Evolutionary conservation across 2,329 filamentous ascomycete genomes (phyloP), one percentile per base, ranked within the genome.

Genomic region (Botrytis sinoallii): DNA sequence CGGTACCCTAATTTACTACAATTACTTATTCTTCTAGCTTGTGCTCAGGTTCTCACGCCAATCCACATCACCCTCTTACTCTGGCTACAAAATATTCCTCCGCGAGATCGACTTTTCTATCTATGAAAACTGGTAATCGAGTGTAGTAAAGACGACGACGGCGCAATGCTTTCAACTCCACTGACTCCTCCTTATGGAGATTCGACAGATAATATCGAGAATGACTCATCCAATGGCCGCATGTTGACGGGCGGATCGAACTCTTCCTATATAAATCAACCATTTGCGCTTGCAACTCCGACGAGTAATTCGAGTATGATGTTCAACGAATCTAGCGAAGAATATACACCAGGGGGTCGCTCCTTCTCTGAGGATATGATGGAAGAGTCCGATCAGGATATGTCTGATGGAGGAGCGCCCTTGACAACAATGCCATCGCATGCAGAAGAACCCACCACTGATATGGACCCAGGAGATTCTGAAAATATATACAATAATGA

Each of bases 331-430:
- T 40, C 42, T 35, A 72, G 75, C 60, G 75, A 75, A 10, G 74
- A 73, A 65, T 55, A 73, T n/a, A 73, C 74, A 29, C 60, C 70
- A 55, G 76, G 75, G 25, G 68, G 74, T n/a, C 69, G 69, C 48
- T 52, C 65, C 38, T 74, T 75, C 3, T 55, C 65, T 12, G 69
- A 66, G 14, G 68, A 74, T n/a, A 29, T 40, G 35, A 65, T 73
- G 61, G 73, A 64, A 48, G 78, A 80, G 60, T 78, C 79, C 65
- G 78, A 80, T 70, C 76, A 76, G 71, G 78, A 80, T 60, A 80
- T 80, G 79, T 78, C 78, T 20, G 79, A 80, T 59, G 78, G 77
- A 63, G 79, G 78, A 35, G 78, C 70, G 38, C 69, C 72, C 42
- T 75, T 79, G 67, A 76, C 70, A 25, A 75, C 77, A 73, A 76